phyloP scores from a whole-genome alignment of 2,329 filamentous ascomycete genomes.

The Aspergillus tamarii region DNA sequence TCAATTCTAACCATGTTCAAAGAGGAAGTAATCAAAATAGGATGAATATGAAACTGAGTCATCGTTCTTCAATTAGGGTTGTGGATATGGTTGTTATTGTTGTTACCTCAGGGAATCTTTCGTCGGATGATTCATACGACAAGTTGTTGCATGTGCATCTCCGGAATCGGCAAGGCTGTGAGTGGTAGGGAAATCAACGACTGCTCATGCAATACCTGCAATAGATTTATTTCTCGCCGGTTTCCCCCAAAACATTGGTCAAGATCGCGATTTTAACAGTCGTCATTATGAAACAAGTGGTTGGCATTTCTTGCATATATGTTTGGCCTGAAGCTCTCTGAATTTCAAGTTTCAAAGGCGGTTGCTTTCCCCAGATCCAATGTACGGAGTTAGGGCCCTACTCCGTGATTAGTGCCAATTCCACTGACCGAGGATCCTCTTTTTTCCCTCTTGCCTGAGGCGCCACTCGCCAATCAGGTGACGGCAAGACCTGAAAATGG shows the following conservation, averaged over 20 bases:
- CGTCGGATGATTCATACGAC: background rate
- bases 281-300: background rate
- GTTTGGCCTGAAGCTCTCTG: background rate
- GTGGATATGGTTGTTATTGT: too few relatives aligned
- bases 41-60: too few relatives aligned
- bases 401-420: background rate
- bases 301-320: background rate
- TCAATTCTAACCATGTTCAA: too few relatives aligned
- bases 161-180: background rate
- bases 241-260: background rate
- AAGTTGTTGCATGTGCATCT: background rate
- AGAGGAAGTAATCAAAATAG: too few relatives aligned
- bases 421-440: background rate
- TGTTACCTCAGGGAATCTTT: background rate
- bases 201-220: background rate
- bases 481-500: slow-evolving; percentile 3
- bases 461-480: slow-evolving; percentile 18
- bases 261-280: too few relatives aligned
- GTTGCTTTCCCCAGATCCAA: background rate
- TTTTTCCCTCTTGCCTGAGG: background rate
- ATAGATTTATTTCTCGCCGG: background rate
- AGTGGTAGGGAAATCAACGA: background rate
- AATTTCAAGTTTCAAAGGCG: too few relatives aligned
- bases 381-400: background rate
- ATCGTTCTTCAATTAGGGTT: too few relatives aligned